These are phyloP conservation scores for Saccharomycopsis selenospora DNA, from an alignment of 805 yeast genomes.

Conservation along the genomic window DNA sequence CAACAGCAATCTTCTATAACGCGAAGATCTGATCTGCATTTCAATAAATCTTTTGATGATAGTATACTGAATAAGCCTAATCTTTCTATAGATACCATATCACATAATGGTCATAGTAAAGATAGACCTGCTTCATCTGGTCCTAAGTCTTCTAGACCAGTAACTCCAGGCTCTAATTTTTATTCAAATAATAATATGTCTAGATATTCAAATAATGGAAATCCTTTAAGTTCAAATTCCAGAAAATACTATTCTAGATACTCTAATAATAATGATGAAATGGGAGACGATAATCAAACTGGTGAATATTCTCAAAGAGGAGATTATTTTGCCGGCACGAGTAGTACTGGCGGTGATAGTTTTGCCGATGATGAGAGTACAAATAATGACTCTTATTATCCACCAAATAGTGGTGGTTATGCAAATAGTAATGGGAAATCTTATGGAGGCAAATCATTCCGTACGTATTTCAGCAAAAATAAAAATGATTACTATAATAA, in stretches of 20 bases:
- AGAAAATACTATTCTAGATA: conserved; percentile 7
- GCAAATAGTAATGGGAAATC: conserved; percentile 3
- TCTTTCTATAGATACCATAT: neutral
- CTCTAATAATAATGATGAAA: neutral
- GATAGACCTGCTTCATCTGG: conserved; percentile 13
- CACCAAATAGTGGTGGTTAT: too few relatives aligned
- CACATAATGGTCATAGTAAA: neutral
- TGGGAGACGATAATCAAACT: neutral
- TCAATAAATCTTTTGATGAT: too few relatives aligned
- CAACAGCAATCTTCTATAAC: neutral
- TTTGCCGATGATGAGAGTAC: neutral
- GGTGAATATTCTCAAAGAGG: too few relatives aligned
- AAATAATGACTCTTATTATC: conserved; percentile 15
- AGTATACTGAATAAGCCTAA: neutral
- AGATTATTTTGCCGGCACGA: too few relatives aligned
- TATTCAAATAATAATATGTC: conserved; percentile 6
- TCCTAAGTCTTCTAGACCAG: conserved; percentile 11
- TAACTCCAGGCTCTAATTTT: conserved; percentile 1
- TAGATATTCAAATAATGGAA: conserved; percentile 1
- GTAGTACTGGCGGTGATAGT: neutral
- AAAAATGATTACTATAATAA: conserved; percentile 8
- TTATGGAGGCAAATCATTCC: neutral
- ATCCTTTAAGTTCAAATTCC: conserved; percentile 5
- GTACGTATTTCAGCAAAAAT: conserved; percentile 10
- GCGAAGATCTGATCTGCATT: too few relatives aligned